Evolutionary conservation across 2,329 filamentous ascomycete genomes (phyloP).

Genomic region (Hymenotorrendiella dingleyae): DNA sequence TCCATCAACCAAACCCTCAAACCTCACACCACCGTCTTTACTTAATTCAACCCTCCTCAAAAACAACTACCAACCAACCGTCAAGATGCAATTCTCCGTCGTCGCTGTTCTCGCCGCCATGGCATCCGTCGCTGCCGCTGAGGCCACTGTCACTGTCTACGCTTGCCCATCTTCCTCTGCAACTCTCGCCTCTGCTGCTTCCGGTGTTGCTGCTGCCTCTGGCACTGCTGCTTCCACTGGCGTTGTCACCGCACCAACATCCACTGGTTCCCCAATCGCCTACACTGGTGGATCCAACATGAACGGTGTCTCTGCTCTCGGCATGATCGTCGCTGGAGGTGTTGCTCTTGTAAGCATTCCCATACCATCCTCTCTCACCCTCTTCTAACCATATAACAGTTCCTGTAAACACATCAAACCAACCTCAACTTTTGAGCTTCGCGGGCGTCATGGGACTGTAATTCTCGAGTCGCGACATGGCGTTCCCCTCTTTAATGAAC

Average conservation of each 20-base stretch:
- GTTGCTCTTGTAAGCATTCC: constrained; percentile 28
- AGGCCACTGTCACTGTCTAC: constrained; percentile 26
- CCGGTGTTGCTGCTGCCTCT: constrained; percentile 14
- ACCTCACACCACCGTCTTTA: constrained; percentile 12
- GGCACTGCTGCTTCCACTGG: constrained; percentile 22
- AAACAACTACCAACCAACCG: constrained; percentile 16
- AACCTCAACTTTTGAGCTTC: constrained; percentile 16
- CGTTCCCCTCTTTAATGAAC: constrained; percentile 23
- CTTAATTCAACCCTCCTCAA: constrained; percentile 8
- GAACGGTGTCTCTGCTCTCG: constrained; percentile 27
- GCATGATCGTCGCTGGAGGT: constrained; percentile 30
- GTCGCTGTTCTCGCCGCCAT: constrained; percentile 26
- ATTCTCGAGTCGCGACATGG: too few species aligned
- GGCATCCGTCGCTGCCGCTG: constrained; percentile 24
- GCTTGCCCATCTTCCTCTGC: constrained; percentile 17
- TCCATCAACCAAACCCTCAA: constrained; percentile 8
- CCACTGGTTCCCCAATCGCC: constrained; percentile 26
- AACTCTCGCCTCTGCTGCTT: constrained; percentile 1
- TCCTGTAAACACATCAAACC: constrained; percentile 23
- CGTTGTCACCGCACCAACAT: constrained; percentile 14
- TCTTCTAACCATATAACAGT: constrained; percentile 19
- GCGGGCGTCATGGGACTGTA: constrained; percentile 17
- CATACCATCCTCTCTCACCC: background rate
- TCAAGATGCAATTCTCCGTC: constrained; percentile 32
- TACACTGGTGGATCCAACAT: constrained; percentile 26